Conservation (phyloP, 2,329 filamentous ascomycete species). For the Epichloe gansuensis region DNA sequence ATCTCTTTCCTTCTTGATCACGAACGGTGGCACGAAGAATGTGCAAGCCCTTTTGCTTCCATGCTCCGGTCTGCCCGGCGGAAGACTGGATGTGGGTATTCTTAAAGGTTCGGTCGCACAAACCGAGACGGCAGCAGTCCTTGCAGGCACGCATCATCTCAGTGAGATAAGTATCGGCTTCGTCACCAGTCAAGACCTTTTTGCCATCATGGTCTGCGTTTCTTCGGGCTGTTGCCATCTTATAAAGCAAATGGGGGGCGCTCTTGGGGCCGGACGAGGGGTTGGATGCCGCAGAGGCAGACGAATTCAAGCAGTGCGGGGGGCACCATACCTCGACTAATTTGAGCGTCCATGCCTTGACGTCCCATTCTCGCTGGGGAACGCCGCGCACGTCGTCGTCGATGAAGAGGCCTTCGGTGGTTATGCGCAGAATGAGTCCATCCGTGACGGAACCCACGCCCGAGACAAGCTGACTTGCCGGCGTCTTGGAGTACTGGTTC, state of each 20-base stretch:
- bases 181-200: slow-evolving; percentile 45
- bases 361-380: slow-evolving; percentile 94
- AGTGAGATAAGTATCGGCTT: slow-evolving; percentile 50
- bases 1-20: slow-evolving; percentile 54
- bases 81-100: slow-evolving; percentile 28
- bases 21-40: slow-evolving; percentile 50
- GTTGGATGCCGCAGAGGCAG: slow-evolving; percentile 26
- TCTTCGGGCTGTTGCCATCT: slow-evolving; percentile 34
- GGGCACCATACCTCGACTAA: slow-evolving; percentile 78
- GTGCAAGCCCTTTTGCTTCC: slow-evolving; percentile 44
- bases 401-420: slow-evolving; percentile 89
- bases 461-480: slow-evolving; percentile 77
- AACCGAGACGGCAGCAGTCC: slow-evolving; percentile 45
- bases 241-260: slow-evolving; percentile 32
- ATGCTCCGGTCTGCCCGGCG: slow-evolving; percentile 37
- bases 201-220: slow-evolving; percentile 34
- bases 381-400: slow-evolving; percentile 88
- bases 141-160: slow-evolving; percentile 54
- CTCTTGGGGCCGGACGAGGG: slow-evolving; percentile 25
- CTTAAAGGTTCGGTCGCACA: slow-evolving; percentile 31
- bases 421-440: slow-evolving; percentile 81
- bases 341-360: slow-evolving; percentile 96
- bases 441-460: slow-evolving; percentile 80
- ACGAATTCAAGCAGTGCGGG: slow-evolving; percentile 43
- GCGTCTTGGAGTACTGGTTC: slow-evolving; percentile 77